phyloP scores from a whole-genome alignment of 495 filamentous ascomycete genomes.

The Rostrohypoxylon terebratum region DNA sequence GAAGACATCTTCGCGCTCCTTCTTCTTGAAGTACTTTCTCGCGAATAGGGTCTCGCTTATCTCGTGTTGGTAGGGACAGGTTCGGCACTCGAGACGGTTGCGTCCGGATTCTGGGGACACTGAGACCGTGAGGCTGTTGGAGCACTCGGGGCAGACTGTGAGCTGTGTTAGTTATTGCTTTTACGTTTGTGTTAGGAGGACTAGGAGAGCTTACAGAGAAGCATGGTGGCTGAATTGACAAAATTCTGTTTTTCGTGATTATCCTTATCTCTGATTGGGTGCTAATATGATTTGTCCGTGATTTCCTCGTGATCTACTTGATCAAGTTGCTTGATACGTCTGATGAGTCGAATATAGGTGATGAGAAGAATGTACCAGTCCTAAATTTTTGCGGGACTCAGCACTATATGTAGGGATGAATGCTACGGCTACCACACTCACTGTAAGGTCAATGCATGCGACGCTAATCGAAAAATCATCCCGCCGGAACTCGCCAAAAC shows the following conservation, averaged over 20 bases:
- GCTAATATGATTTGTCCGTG: background rate
- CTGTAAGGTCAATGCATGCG: background rate
- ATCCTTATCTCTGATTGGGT: background rate
- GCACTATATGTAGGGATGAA: constrained; percentile 3
- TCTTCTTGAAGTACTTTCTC: constrained; percentile 77
- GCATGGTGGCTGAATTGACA: constrained; percentile 60
- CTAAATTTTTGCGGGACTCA: constrained; percentile 12
- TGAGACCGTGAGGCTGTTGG: constrained; percentile 82
- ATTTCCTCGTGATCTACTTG: background rate
- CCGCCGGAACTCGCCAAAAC: constrained; percentile 49
- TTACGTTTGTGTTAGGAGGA: constrained; percentile 1
- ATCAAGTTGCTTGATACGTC: background rate
- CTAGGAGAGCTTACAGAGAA: constrained; percentile 71
- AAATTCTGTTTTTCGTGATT: background rate
- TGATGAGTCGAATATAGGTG: background rate
- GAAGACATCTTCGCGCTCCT: constrained; percentile 91
- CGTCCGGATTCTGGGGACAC: constrained; percentile 54
- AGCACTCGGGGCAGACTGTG: constrained; percentile 91
- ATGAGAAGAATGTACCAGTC: background rate
- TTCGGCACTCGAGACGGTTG: constrained; percentile 88
- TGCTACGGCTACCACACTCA: constrained; percentile 3
- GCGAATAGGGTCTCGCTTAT: constrained; percentile 80
- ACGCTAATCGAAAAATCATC: constrained; percentile 18
- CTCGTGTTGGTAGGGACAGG: constrained; percentile 88
- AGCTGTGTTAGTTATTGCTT: constrained; percentile 22